These are phyloP conservation scores for Lentithecium fluviatile DNA, from an alignment of 495 filamentous ascomycete genomes.

Conservation along the genomic window DNA sequence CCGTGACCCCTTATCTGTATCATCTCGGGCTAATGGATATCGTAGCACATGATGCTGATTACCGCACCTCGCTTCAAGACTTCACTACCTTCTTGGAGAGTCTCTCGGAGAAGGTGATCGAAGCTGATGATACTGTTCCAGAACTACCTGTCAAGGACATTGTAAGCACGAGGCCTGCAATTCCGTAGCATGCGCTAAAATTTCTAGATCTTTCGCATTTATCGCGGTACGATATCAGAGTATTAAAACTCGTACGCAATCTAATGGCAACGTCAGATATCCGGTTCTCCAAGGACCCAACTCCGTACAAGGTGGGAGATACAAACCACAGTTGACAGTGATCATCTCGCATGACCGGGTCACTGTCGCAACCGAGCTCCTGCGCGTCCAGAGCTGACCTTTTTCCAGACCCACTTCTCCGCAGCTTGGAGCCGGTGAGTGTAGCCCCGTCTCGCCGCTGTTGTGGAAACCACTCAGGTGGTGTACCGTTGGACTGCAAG, in stretches of 20 bases:
- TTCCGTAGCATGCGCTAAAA: background rate
- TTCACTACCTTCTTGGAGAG: slow-evolving; percentile 72
- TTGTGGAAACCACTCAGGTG: background rate
- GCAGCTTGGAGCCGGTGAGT: slow-evolving; percentile 64
- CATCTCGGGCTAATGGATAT: too few species aligned
- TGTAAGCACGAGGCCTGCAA: slow-evolving; percentile 43
- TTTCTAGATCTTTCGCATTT: slow-evolving; percentile 71
- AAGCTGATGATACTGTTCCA: slow-evolving; percentile 73
- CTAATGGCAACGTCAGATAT: slow-evolving; percentile 15
- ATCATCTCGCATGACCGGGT: slow-evolving; percentile 4
- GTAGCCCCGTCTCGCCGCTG: background rate
- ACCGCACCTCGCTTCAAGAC: slow-evolving; percentile 71
- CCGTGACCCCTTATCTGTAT: too few species aligned
- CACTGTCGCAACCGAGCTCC: slow-evolving; percentile 2
- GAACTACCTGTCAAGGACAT: slow-evolving; percentile 81
- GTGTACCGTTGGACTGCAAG: background rate
- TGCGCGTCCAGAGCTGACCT: slow-evolving; percentile 2
- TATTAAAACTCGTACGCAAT: background rate
- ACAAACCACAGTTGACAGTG: background rate
- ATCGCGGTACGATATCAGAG: slow-evolving; percentile 62
- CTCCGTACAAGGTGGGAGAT: slow-evolving; percentile 73
- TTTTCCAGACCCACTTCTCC: slow-evolving; percentile 66
- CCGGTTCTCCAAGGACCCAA: slow-evolving; percentile 55
- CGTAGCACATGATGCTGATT: slow-evolving; percentile 72
- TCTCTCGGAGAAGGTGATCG: slow-evolving; percentile 66